Evolutionary conservation across 805 yeast genomes (phyloP).

Genomic region (Barnettozyma sucrosica): DNA sequence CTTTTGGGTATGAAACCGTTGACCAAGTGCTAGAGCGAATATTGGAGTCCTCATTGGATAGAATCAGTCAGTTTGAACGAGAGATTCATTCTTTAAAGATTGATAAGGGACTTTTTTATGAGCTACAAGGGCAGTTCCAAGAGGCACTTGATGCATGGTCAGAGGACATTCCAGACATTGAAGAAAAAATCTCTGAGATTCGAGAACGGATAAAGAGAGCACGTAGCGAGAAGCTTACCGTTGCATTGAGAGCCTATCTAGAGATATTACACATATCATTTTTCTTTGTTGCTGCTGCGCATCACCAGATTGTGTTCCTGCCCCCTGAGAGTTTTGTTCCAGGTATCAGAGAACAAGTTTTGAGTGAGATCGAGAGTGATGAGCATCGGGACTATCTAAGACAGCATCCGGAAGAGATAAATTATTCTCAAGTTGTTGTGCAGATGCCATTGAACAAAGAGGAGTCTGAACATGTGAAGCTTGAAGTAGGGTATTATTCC

Average conservation of each 20-base stretch:
- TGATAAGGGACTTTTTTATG: slow-evolving; percentile 66
- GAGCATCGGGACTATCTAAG: slow-evolving; percentile 3
- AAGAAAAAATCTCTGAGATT: slow-evolving; percentile 7
- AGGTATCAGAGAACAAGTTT: slow-evolving; percentile 16
- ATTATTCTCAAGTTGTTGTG: slow-evolving; percentile 24
- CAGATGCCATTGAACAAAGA: slow-evolving; percentile 21
- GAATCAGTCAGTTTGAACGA: slow-evolving; percentile 44
- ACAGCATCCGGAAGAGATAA: slow-evolving; percentile 9
- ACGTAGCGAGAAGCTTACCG: slow-evolving; percentile 20
- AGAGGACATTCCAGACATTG: slow-evolving; percentile 22
- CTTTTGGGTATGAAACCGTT: slow-evolving; percentile 38
- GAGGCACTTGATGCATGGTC: slow-evolving; percentile 45
- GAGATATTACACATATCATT: slow-evolving; percentile 70
- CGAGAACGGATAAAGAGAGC: slow-evolving; percentile 4
- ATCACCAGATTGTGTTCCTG: slow-evolving; percentile 48
- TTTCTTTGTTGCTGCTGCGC: slow-evolving; percentile 71
- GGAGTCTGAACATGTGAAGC: slow-evolving; percentile 33
- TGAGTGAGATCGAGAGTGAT: slow-evolving; percentile 13
- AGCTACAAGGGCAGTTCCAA: slow-evolving; percentile 46
- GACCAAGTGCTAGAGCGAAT: slow-evolving; percentile 65
- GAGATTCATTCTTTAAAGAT: slow-evolving; percentile 39
- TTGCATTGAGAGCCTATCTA: slow-evolving; percentile 36
- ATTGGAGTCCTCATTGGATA: slow-evolving; percentile 49
- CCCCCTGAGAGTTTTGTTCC: slow-evolving; percentile 24
- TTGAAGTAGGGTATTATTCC: slow-evolving; percentile 49